These are phyloP conservation scores for Cordyceps pruinosa DNA, from an alignment of 2,329 filamentous ascomycete genomes.

Conservation along the genomic window DNA sequence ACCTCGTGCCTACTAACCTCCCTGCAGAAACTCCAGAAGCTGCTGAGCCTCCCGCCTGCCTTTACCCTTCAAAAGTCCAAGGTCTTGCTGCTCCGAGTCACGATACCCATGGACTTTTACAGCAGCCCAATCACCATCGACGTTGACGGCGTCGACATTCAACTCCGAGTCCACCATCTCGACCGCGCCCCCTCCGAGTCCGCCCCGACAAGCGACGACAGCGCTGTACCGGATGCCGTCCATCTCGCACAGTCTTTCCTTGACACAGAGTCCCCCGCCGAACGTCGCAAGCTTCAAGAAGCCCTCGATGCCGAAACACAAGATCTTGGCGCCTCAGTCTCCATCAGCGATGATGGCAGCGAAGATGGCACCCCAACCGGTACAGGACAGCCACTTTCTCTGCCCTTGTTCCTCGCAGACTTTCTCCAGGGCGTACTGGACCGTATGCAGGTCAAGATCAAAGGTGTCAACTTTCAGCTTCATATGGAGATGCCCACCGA, in stretches of 20 bases:
- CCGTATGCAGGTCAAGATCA: slow-evolving; percentile 59
- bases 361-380: slow-evolving; percentile 57
- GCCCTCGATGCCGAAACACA: slow-evolving; percentile 58
- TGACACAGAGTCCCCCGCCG: slow-evolving; percentile 59
- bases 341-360: slow-evolving; percentile 53
- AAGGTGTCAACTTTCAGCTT: slow-evolving; percentile 58
- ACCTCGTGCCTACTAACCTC: slow-evolving; percentile 16
- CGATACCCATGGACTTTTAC: slow-evolving; percentile 81
- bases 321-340: slow-evolving; percentile 53
- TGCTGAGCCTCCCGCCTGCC: slow-evolving; percentile 67
- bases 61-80: slow-evolving; percentile 68
- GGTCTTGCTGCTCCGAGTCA: slow-evolving; percentile 69
- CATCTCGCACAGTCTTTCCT: slow-evolving; percentile 74
- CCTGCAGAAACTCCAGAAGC: slow-evolving; percentile 65
- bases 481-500: slow-evolving; percentile 53
- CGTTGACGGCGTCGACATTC: slow-evolving; percentile 71
- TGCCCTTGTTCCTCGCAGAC: slow-evolving; percentile 63
- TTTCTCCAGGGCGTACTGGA: slow-evolving; percentile 71
- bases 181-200: slow-evolving; percentile 38
- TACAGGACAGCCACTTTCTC: slow-evolving; percentile 62
- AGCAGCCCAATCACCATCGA: slow-evolving; percentile 77
- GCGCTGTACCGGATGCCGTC: slow-evolving; percentile 57
- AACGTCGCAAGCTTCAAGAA: slow-evolving; percentile 61
- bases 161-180: slow-evolving; percentile 44
- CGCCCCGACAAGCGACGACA: slow-evolving; percentile 19